These are phyloP conservation scores for Suillus alpinus DNA, from an alignment of 768 basidiomycete species.

Conservation along the genomic window DNA sequence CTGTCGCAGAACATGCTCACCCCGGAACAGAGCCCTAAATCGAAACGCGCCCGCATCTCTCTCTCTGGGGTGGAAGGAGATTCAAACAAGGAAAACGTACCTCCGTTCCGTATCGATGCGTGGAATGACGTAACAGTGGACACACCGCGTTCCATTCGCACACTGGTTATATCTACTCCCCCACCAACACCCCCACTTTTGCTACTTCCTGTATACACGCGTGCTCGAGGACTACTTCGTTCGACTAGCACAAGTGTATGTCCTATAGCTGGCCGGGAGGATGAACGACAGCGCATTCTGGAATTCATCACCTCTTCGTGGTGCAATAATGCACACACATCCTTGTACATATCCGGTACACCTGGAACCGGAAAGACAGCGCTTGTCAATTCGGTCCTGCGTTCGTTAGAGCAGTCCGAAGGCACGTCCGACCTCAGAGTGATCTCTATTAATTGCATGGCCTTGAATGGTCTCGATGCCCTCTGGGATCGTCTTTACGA, in stretches of 20 bases:
- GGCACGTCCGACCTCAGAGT: constrained; percentile 42
- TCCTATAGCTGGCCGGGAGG: constrained; percentile 64
- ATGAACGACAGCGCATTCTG: constrained; percentile 56
- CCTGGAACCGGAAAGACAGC: constrained; percentile 94
- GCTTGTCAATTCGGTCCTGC: constrained; percentile 66
- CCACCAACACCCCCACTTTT: constrained; percentile 54
- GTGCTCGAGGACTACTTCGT: constrained; percentile 68
- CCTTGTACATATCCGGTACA: constrained; percentile 87
- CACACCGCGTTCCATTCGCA: constrained; percentile 34
- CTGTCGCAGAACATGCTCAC: constrained; percentile 28
- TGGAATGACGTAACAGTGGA: constrained; percentile 35
- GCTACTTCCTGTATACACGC: constrained; percentile 49
- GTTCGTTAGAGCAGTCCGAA: constrained; percentile 32
- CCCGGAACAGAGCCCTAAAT: constrained; percentile 60
- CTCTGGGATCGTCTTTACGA: constrained; percentile 71
- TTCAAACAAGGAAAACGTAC: constrained; percentile 76
- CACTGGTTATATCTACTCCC: constrained; percentile 54
- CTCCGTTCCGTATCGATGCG: constrained; percentile 49
- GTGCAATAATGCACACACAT: constrained; percentile 34
- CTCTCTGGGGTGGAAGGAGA: constrained; percentile 44
- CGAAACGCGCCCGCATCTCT: constrained; percentile 61
- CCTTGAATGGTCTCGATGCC: constrained; percentile 59
- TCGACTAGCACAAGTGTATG: constrained; percentile 59
- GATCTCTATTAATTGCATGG: constrained; percentile 78
- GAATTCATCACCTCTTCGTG: constrained; percentile 61